These are phyloP conservation scores for Penicillium paxilli DNA, from an alignment of 495 filamentous ascomycete species.

Conservation along the genomic window DNA sequence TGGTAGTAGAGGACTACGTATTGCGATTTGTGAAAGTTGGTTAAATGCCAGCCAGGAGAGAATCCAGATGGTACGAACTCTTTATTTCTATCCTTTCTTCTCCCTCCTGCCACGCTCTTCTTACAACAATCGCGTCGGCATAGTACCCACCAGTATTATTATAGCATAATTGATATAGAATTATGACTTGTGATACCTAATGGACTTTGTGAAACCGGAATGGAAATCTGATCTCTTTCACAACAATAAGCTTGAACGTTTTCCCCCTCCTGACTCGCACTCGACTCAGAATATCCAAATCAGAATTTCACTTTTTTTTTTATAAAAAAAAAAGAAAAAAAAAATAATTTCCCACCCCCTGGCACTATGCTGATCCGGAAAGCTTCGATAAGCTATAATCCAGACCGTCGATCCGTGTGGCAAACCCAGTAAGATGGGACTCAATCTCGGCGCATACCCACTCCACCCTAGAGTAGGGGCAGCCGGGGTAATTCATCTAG, in stretches of 20 bases:
- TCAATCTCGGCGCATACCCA: conserved; percentile 14
- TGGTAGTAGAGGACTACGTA: too few species aligned
- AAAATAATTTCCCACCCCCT: not conserved
- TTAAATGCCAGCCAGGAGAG: too few species aligned
- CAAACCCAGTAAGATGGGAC: conserved; percentile 4
- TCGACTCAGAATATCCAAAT: conserved; percentile 1
- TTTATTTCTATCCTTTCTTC: too few species aligned
- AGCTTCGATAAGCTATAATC: conserved; percentile 17
- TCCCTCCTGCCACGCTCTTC: not conserved
- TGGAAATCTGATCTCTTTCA: conserved; percentile 13
- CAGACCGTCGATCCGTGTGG: conserved; percentile 17
- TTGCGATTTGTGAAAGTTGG: too few species aligned
- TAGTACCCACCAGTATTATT: not conserved
- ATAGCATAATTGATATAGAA: not conserved
- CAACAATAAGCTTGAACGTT: conserved; percentile 21
- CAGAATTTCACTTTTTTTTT: not conserved
- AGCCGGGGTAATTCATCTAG: not conserved
- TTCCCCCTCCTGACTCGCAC: conserved; percentile 3
- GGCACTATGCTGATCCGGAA: conserved; percentile 12
- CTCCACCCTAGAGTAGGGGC: conserved; percentile 3
- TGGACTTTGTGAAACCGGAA: conserved; percentile 23
- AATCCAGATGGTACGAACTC: too few species aligned
- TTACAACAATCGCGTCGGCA: not conserved
- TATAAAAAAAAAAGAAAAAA: too few species aligned
- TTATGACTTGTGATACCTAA: conserved; percentile 26